These are phyloP conservation scores for Gloeostereum incarnatum DNA, from an alignment of 768 basidiomycete species.

Conservation along the genomic window DNA sequence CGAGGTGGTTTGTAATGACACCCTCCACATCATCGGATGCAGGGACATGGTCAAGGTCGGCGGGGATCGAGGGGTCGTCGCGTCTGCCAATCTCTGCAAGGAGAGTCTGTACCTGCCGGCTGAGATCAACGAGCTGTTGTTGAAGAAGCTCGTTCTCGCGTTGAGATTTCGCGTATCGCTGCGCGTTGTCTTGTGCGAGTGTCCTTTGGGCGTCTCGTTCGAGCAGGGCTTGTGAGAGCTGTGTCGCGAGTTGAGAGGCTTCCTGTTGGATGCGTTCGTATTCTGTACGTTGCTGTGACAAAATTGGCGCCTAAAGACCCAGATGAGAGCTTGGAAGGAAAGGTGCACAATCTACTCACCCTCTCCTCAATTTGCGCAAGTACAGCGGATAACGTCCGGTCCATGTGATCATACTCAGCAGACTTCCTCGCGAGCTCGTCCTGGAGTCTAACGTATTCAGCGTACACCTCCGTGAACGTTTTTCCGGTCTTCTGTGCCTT, in stretches of 20 bases:
- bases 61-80: constrained; percentile 75
- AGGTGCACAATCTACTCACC: constrained; percentile 32
- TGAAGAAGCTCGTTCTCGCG: constrained; percentile 62
- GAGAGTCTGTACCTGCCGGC: constrained; percentile 75
- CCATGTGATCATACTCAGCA: constrained; percentile 79
- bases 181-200: constrained; percentile 46
- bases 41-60: constrained; percentile 38
- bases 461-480: constrained; percentile 91
- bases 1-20: constrained; percentile 83
- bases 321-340: constrained; percentile 2
- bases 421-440: constrained; percentile 73
- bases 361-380: constrained; percentile 88
- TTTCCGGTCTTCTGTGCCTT: constrained; percentile 74
- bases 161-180: constrained; percentile 49
- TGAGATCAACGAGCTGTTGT: constrained; percentile 74
- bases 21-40: constrained; percentile 54
- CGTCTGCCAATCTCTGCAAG: constrained; percentile 73
- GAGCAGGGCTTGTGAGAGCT: constrained; percentile 64
- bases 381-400: constrained; percentile 68
- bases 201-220: constrained; percentile 64
- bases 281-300: constrained; percentile 84
- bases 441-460: constrained; percentile 81
- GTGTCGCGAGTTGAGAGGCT: constrained; percentile 69
- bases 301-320: constrained; percentile 67
- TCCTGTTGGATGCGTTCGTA: constrained; percentile 80